A percentile compares a stretch with the other conserved stretches of the same genome.
Evolutionary conservation across 1,139 yeast genomes (phyloP).

Genomic region (Scheffersomyces illinoinensis): DNA sequence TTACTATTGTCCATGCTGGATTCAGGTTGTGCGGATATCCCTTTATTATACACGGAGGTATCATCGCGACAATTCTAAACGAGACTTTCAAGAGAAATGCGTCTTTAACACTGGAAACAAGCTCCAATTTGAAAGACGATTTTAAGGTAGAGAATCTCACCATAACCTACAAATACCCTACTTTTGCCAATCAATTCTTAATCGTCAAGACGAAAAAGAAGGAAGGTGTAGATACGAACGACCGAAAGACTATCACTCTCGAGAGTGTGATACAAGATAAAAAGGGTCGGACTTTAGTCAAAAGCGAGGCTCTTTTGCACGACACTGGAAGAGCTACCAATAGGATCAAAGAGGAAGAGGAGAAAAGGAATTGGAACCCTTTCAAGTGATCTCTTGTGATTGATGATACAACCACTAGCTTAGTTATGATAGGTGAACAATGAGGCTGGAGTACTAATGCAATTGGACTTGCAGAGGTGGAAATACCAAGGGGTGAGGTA

Average conservation of each 20-base stretch:
- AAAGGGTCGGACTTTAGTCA: constrained; percentile 37
- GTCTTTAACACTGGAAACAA: constrained; percentile 33
- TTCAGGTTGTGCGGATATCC: constrained; percentile 84
- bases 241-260: constrained; percentile 26
- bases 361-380: constrained; percentile 6
- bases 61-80: constrained; percentile 77
- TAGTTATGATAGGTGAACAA: neutral
- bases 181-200: constrained; percentile 78
- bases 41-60: constrained; percentile 86
- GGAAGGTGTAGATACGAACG: constrained; percentile 22
- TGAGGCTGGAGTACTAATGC: neutral
- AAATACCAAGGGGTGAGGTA: neutral
- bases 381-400: neutral
- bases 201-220: constrained; percentile 55
- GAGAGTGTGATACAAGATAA: constrained; percentile 37
- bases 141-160: constrained; percentile 51
- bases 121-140: constrained; percentile 39
- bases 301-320: constrained; percentile 35
- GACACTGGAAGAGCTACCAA: constrained; percentile 41
- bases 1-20: constrained; percentile 76
- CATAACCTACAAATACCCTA: constrained; percentile 68
- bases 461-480: neutral
- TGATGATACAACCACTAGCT: neutral
- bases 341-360: constrained; percentile 1
- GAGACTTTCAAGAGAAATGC: constrained; percentile 69